Conservation (phyloP, 305 asterid genomes). For the Solanum hybrid region DNA sequence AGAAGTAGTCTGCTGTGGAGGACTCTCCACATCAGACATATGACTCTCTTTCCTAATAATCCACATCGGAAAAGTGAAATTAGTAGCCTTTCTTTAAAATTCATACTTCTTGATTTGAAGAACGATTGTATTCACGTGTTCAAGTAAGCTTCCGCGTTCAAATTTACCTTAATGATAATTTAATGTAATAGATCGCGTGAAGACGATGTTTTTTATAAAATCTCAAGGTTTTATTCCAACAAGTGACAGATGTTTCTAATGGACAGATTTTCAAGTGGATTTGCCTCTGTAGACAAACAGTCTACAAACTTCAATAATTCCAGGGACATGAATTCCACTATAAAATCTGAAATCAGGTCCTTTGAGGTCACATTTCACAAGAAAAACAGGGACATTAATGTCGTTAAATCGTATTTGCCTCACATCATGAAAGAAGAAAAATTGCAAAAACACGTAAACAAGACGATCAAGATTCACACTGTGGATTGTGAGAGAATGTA, state of each 20-base stretch:
- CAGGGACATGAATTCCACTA: conserved; percentile 24
- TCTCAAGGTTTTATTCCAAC: not conserved
- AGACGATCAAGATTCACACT: conserved; percentile 35
- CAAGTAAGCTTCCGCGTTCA: too few species aligned
- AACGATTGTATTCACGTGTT: too few species aligned
- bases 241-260: conserved; percentile 19
- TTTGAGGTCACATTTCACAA: conserved; percentile 49
- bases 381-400: conserved; percentile 28
- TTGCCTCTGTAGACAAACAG: conserved; percentile 21
- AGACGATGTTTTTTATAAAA: not conserved
- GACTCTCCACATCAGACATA: too few species aligned
- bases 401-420: conserved; percentile 34
- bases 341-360: conserved; percentile 33
- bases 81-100: too few species aligned
- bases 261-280: conserved; percentile 43
- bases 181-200: too few species aligned
- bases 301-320: conserved; percentile 23
- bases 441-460: conserved; percentile 29
- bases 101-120: too few species aligned
- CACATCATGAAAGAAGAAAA: conserved; percentile 12
- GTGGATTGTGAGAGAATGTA: conserved; percentile 21
- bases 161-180: too few species aligned
- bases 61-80: too few species aligned
- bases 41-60: too few species aligned
- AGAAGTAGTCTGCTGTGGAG: too few species aligned